Base-by-base conservation (phyloP, 805 yeast genomes). In the Metschnikowia lachancei region DNA sequence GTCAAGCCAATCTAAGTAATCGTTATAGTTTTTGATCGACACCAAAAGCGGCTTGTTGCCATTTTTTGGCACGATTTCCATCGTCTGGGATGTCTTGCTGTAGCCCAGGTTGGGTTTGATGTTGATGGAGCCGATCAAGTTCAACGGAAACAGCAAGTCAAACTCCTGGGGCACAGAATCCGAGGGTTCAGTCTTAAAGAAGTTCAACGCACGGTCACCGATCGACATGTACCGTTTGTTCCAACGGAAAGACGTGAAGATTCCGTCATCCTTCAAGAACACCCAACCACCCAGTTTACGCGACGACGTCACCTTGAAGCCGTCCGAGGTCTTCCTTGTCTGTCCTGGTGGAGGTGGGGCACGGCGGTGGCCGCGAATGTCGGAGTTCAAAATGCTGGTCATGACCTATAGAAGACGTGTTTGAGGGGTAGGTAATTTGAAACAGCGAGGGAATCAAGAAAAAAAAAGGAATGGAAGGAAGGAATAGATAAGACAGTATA, bases 1-100 rank as follows among this genome's bases (percentile, higher is more conserved):
- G 66, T 91, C 97, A 45, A 91, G 77, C 98, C 98, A 91, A 50
- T 86, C 84, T 61, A 87, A 81, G 51, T 87, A 75, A 50, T 92
- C 97, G 47, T 81, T 78, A 57, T 88, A 87, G 16, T 84, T 74
- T 62, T 88, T 90, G 51, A 91, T 79, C 0, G 90, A 77, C 31
- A 91, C 81, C 56, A 80, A 81, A 14, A 90, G 75, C 2, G 94
- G 78, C 61, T 83, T 85, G 56, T 68, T 65, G 44, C 63, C 67
- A 50, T 63, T 66, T 43, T 78, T 74, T 46, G 82, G 81, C 33
- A 81, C 78, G 46, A 92, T 76, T 63, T 92, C 97, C 60, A 91
- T 82, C 60, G 95, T 85, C 59, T 80, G 84, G 16, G 66, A 55
- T 5, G 61, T 57, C 53, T 70, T 71, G 36, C 64, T 55, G 52